A percentile compares a stretch with the other conserved stretches of the same genome.
Conservation (phyloP, 495 filamentous ascomycete species). For the Aspergillus baeticus region DNA sequence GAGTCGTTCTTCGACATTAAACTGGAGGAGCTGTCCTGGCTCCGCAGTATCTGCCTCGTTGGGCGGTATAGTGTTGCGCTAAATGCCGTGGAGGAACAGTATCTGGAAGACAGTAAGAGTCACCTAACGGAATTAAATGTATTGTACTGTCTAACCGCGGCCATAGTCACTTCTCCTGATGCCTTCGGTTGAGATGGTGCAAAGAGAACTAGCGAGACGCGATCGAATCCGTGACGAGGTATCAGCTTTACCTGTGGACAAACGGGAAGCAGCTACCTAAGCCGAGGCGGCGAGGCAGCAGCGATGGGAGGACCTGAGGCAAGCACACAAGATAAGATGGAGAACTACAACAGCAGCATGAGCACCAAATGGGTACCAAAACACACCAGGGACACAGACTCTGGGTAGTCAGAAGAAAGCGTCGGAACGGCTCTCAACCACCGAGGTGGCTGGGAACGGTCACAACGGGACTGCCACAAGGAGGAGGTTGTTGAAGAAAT, state of each 20-base stretch:
- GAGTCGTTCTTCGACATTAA: background rate
- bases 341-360: too few species aligned
- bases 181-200: background rate
- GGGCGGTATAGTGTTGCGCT: background rate
- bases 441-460: too few species aligned
- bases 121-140: too few species aligned
- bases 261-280: background rate
- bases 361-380: too few species aligned
- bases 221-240: background rate
- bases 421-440: too few species aligned
- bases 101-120: background rate
- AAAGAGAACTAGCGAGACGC: background rate
- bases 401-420: too few species aligned
- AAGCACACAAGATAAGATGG: background rate
- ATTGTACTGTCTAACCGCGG: too few species aligned
- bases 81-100: background rate
- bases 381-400: too few species aligned
- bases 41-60: background rate
- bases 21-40: background rate
- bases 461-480: too few species aligned
- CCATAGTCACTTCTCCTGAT: background rate
- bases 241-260: background rate
- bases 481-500: too few species aligned
- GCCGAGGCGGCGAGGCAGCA: background rate
- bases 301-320: background rate